Base-by-base conservation (phyloP, 768 basidiomycete genomes). In the Rhizopogon vinicolor region DNA sequence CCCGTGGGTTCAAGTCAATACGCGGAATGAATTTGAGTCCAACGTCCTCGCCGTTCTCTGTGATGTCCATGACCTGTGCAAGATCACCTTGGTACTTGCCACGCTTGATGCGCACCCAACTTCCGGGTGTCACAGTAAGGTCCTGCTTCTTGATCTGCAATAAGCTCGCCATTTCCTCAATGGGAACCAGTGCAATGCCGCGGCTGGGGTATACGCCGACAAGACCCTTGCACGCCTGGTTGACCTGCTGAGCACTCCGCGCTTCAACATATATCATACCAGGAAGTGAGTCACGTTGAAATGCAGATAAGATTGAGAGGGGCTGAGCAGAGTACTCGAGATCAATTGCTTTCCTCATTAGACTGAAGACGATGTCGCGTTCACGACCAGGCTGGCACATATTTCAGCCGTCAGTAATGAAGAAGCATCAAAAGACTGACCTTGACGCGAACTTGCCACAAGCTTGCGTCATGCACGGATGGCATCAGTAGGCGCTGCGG, bases 211-310 rank as follows among this genome's bases (percentile, higher is more conserved):
- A 99, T 52, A 98, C 85, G 51, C 95, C 97, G 50, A 98, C 90
- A 46, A 98, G 87, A 28, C 96, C 96, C 54, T 85, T 81, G 65
- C 91, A 83, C 6, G 96, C 95, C 54, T 87, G 80, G 59, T 78
- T 82, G 54, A 98, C 96, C 63, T 93, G 86, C 56, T 91, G 86
- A 31, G 93, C 80, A 58, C 89, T 89, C 49, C 89, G 84, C 8
- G 96, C 93, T 74, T 99, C 97, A 45, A 99, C 87, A 66, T 98
- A 99, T 58, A 99, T 87, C 86, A 93, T 93, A 1, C 96, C 96
- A 0, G 90, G 86, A 2, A 99, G 77, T 2, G 95, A 95, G 68
- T 98, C 95, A 44, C 96, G 88, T 69, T 96, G 91, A 73, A 99
- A 99, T 6, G 93, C 93, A 7, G 97, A 93, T 44, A 90, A 75